Conservation (phyloP, 2,329 filamentous ascomycete genomes). For the Fulvia fulva region DNA sequence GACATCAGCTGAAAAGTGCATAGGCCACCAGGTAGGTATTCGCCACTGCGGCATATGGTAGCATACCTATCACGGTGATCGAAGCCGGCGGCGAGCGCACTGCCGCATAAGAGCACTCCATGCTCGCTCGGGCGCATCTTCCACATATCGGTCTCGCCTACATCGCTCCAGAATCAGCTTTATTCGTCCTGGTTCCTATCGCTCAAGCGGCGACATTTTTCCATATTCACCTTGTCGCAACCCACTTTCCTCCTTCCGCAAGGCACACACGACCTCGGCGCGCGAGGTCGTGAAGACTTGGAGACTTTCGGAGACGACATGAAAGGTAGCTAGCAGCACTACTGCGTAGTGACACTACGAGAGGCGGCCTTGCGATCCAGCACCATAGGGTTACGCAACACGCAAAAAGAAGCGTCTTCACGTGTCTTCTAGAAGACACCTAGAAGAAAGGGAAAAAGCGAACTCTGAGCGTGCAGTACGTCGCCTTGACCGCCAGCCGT, state of each 20-base stretch:
- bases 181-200: background rate
- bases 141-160: constrained; percentile 16
- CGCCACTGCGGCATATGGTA: background rate
- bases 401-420: background rate
- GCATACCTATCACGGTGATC: constrained; percentile 15
- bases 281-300: constrained; percentile 17
- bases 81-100: constrained; percentile 10
- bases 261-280: constrained; percentile 18
- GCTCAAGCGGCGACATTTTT: no score
- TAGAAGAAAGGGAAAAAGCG: background rate
- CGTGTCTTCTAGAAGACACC: constrained; percentile 2
- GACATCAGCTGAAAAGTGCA: background rate
- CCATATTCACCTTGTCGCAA: constrained; percentile 14
- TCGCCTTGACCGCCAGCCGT: background rate
- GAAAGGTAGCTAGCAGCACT: background rate
- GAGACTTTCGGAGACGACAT: constrained; percentile 17
- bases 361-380: background rate
- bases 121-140: constrained; percentile 18
- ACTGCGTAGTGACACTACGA: background rate
- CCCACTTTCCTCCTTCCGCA: constrained; percentile 21
- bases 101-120: constrained; percentile 16
- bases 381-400: background rate
- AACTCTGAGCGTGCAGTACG: background rate
- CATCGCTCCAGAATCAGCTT: background rate
- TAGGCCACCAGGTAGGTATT: background rate